Conservation (phyloP, 495 filamentous ascomycete species). For the Lasiosphaeria miniovina region DNA sequence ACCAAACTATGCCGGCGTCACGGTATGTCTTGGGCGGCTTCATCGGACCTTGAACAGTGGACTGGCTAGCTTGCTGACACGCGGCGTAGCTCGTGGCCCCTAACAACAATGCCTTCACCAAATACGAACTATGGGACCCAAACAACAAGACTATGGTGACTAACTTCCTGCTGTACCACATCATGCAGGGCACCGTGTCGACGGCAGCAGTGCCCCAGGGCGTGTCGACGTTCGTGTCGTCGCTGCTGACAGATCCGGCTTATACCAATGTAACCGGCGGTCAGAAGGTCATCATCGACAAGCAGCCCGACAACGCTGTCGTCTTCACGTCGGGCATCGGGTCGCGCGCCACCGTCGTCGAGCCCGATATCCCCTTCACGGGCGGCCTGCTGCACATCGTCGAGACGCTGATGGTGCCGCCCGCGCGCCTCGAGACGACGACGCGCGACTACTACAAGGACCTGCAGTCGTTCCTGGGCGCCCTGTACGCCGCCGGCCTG, state of each 20-base stretch:
- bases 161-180: slow-evolving; percentile 57
- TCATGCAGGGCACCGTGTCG: slow-evolving; percentile 53
- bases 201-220: slow-evolving; percentile 34
- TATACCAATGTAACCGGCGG: slow-evolving; percentile 45
- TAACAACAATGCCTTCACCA: slow-evolving; percentile 54
- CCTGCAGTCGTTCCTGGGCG: slow-evolving; percentile 53
- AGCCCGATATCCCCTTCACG: slow-evolving; percentile 54
- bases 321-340: slow-evolving; percentile 23
- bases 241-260: slow-evolving; percentile 44
- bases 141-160: slow-evolving; percentile 34
- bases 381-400: slow-evolving; percentile 63
- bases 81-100: slow-evolving; percentile 51
- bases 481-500: slow-evolving; percentile 46
- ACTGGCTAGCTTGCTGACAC: neutral
- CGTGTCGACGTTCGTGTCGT: slow-evolving; percentile 50
- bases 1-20: slow-evolving; percentile 31
- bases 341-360: slow-evolving; percentile 28
- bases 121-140: slow-evolving; percentile 26
- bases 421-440: slow-evolving; percentile 48
- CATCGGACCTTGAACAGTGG: neutral
- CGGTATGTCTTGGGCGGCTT: slow-evolving; percentile 19
- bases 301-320: slow-evolving; percentile 20
- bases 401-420: slow-evolving; percentile 54
- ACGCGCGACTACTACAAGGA: slow-evolving; percentile 42
- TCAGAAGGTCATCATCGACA: slow-evolving; percentile 31